A percentile compares a stretch with the other conserved stretches of the same genome.
Evolutionary conservation across 2,329 filamentous ascomycete species (phyloP).

Genomic region (Fusarium equiseti): DNA sequence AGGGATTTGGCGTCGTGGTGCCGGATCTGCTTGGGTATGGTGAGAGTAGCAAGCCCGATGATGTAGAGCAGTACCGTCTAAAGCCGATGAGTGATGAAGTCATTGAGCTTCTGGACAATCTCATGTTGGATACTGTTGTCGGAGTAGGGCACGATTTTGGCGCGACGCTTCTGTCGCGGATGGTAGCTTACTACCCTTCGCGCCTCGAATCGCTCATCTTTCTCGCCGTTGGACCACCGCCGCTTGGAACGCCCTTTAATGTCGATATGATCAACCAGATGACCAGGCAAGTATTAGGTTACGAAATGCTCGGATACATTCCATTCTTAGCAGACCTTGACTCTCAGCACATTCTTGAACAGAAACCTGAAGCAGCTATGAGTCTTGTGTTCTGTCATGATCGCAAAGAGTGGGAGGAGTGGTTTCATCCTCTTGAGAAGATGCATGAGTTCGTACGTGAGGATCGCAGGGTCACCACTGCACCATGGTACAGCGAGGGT

Average conservation of each 20-base stretch:
- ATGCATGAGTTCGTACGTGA: conserved; percentile 48
- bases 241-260: conserved; percentile 47
- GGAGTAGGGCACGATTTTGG: conserved; percentile 57
- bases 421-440: conserved; percentile 46
- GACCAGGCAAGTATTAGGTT: conserved; percentile 48
- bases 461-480: conserved; percentile 38
- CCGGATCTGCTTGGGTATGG: conserved; percentile 58
- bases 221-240: conserved; percentile 49
- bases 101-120: conserved; percentile 50
- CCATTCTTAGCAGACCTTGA: conserved; percentile 42
- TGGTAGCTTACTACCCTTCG: conserved; percentile 45
- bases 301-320: conserved; percentile 51
- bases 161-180: conserved; percentile 49
- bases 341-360: conserved; percentile 41
- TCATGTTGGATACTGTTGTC: conserved; percentile 54
- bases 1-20: conserved; percentile 58
- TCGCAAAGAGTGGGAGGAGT: conserved; percentile 40
- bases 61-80: conserved; percentile 48
- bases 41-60: conserved; percentile 49
- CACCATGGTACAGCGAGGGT: conserved; percentile 44
- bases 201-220: conserved; percentile 45
- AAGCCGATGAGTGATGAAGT: conserved; percentile 51
- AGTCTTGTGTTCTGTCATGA: conserved; percentile 48
- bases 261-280: conserved; percentile 49
- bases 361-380: conserved; percentile 46